These are phyloP conservation scores for Thielaviopsis ethacetica DNA, from an alignment of 2,329 filamentous ascomycete species.

Conservation along the genomic window DNA sequence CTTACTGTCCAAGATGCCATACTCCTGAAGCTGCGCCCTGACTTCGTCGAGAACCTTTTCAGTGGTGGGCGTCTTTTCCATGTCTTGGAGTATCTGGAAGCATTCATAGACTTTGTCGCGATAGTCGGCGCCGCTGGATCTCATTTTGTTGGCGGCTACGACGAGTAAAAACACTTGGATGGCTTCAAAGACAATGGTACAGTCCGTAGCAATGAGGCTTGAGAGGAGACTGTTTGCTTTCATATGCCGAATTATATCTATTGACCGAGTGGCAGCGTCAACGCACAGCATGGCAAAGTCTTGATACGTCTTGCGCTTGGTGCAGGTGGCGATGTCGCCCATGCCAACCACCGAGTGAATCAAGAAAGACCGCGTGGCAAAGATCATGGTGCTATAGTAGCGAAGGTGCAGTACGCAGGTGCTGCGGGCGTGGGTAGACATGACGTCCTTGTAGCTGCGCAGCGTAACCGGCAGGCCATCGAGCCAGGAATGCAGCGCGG, in stretches of 20 bases:
- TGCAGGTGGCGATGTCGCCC: conserved; percentile 4
- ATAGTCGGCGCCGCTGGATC: conserved; percentile 1
- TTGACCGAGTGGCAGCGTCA: conserved; percentile 14
- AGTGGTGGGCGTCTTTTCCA: conserved; percentile 17
- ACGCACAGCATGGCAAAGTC: conserved; percentile 14
- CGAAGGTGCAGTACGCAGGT: conserved; percentile 15
- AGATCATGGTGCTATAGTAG: conserved; percentile 10
- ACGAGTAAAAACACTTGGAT: conserved; percentile 17
- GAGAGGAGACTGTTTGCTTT: conserved; percentile 13
- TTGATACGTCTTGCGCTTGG: conserved; percentile 15
- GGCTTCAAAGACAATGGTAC: conserved; percentile 14
- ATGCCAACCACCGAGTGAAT: conserved; percentile 14
- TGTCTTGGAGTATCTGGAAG: conserved; percentile 15
- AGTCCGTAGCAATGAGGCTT: conserved; percentile 15
- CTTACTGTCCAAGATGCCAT: background rate
- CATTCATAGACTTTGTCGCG: conserved; percentile 10
- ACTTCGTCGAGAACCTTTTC: conserved; percentile 15
- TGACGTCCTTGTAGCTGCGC: conserved; percentile 13
- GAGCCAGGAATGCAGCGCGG: conserved; percentile 14
- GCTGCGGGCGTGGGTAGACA: conserved; percentile 15
- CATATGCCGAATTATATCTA: conserved; percentile 14
- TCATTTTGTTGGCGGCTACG: conserved; percentile 8
- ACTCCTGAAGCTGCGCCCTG: conserved; percentile 11
- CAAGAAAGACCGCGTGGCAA: conserved; percentile 14
- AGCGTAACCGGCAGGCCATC: conserved; percentile 15